Evolutionary conservation across 2,329 filamentous ascomycete genomes (phyloP).

Genomic region (Beauveria sp.): DNA sequence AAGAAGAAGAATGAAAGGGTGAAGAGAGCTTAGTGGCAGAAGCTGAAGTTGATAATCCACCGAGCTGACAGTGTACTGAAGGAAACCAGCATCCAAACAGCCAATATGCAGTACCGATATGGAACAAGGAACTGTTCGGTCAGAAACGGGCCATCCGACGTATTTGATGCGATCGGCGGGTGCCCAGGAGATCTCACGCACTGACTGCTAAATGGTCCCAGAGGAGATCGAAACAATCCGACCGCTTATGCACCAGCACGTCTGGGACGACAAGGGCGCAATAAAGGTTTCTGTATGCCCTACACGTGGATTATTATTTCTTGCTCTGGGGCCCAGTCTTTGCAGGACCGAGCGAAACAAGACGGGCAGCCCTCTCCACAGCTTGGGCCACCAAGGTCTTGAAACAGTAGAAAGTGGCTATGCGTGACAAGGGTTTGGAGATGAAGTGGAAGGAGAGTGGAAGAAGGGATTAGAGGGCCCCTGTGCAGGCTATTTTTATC

Average conservation of each 20-base stretch:
- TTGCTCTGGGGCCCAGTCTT: conserved; percentile 8
- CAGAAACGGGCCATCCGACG: conserved; percentile 11
- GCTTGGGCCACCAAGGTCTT: conserved; percentile 8
- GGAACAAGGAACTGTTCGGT: background rate
- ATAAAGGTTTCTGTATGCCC: conserved; percentile 6
- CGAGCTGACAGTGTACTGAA: background rate
- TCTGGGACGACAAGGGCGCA: conserved; percentile 8
- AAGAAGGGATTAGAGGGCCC: conserved; percentile 3
- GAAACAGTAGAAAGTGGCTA: conserved; percentile 11
- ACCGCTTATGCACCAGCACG: conserved; percentile 8
- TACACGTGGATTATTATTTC: conserved; percentile 5
- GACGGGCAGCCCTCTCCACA: conserved; percentile 7
- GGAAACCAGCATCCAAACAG: background rate
- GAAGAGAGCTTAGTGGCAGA: background rate
- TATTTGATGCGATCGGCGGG: conserved; percentile 12
- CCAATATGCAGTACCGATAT: background rate
- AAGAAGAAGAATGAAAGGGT: background rate
- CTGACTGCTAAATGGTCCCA: conserved; percentile 9
- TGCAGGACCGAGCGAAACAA: conserved; percentile 13
- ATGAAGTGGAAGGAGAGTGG: conserved; percentile 8
- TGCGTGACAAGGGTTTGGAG: conserved; percentile 7
- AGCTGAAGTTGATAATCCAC: conserved; percentile 2
- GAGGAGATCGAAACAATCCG: conserved; percentile 13
- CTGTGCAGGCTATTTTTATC: conserved; percentile 12
- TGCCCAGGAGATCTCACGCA: conserved; percentile 11